A percentile compares a stretch with the other conserved stretches of the same genome.
phyloP scores from a whole-genome alignment of 1,284 basidiomycete genomes.

The Ceratorhiza oryzae-sativae region DNA sequence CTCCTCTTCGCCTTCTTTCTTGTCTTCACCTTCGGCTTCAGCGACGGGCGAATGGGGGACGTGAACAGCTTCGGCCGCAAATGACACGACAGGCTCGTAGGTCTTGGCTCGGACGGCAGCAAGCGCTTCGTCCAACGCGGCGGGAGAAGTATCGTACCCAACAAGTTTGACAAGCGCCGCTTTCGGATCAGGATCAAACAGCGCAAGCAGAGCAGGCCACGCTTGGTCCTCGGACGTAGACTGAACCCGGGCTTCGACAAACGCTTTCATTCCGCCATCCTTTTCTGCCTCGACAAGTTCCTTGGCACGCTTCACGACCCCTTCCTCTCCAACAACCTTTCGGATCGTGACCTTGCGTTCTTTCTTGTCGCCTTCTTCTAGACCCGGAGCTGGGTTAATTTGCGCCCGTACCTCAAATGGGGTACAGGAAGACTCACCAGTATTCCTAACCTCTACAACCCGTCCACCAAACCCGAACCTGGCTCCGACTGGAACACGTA shows the following conservation, averaged over 20 bases:
- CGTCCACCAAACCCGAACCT: conserved; percentile 95
- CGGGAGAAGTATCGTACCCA: conserved; percentile 59
- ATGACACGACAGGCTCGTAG: conserved; percentile 77
- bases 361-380: conserved; percentile 73
- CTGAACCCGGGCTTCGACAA: conserved; percentile 63
- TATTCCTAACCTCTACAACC: conserved; percentile 79
- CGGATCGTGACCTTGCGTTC: conserved; percentile 80
- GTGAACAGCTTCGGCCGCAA: conserved; percentile 65
- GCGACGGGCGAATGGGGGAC: conserved; percentile 42
- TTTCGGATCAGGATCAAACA: conserved; percentile 88
- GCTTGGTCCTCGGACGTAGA: conserved; percentile 50
- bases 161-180: conserved; percentile 91
- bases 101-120: conserved; percentile 53
- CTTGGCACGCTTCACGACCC: conserved; percentile 79
- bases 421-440: neutral
- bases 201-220: conserved; percentile 89
- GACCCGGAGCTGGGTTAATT: conserved; percentile 49
- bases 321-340: conserved; percentile 78
- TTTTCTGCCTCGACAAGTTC: conserved; percentile 75
- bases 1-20: conserved; percentile 57
- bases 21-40: conserved; percentile 50
- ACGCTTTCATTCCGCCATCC: conserved; percentile 58
- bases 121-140: conserved; percentile 54
- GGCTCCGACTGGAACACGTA: conserved; percentile 80
- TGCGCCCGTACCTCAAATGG: too few relatives aligned